These are phyloP conservation scores for Dactylellina sp. DNA, from an alignment of 2,329 filamentous ascomycete species.

Conservation along the genomic window DNA sequence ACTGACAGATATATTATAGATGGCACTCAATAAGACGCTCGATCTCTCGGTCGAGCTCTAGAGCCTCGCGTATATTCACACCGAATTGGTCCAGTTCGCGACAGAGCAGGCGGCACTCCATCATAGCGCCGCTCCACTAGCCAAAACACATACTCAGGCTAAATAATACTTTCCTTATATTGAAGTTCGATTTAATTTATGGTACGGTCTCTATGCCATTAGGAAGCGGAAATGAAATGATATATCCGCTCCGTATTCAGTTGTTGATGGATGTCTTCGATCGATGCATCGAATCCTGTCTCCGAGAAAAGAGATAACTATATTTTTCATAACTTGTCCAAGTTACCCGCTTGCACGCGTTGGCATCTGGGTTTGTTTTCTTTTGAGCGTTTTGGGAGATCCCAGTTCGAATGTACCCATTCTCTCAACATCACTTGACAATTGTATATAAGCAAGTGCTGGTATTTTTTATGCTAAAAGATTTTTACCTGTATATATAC, in stretches of 20 bases:
- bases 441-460: conserved; percentile 40
- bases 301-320: background rate
- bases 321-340: background rate
- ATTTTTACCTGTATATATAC: conserved; percentile 34
- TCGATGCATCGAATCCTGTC: too few species aligned
- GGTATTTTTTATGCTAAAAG: conserved; percentile 14
- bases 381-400: conserved; percentile 3
- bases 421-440: conserved; percentile 7
- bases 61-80: conserved; percentile 47
- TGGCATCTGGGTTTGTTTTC: too few species aligned
- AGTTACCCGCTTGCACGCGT: too few species aligned
- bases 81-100: conserved; percentile 33
- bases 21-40: conserved; percentile 53
- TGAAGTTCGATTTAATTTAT: too few species aligned
- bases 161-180: too few species aligned
- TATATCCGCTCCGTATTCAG: too few species aligned
- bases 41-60: conserved; percentile 48
- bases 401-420: background rate
- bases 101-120: conserved; percentile 48
- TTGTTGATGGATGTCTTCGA: background rate
- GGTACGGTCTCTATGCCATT: too few species aligned
- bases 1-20: conserved; percentile 16
- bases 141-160: too few species aligned
- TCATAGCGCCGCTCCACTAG: conserved; percentile 32
- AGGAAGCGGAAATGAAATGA: too few species aligned